A percentile compares a stretch with the other conserved stretches of the same genome.
Evolutionary conservation across 2,329 filamentous ascomycete species (phyloP).

Genomic region (Aphanoascus verrucosus): DNA sequence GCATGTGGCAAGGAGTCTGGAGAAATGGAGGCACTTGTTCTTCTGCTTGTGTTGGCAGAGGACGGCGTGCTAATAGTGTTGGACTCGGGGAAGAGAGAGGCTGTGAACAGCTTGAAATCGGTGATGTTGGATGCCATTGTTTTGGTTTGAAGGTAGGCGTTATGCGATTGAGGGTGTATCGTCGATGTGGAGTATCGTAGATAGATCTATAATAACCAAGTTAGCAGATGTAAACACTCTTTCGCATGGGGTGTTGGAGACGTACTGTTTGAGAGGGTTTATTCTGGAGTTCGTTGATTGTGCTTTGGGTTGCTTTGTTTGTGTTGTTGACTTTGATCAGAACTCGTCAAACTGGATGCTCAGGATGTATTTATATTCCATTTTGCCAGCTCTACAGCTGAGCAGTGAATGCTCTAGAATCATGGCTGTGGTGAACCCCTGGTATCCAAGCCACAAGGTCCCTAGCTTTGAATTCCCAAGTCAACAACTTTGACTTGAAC

Average conservation of each 20-base stretch:
- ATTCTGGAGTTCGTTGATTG: not conserved
- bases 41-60: slow-evolving; percentile 7
- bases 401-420: slow-evolving; percentile 8
- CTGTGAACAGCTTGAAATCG: slow-evolving; percentile 1
- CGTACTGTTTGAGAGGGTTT: not conserved
- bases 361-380: slow-evolving; percentile 4
- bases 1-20: not conserved
- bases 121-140: slow-evolving; percentile 5
- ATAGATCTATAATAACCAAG: not conserved
- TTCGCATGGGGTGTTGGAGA: not conserved
- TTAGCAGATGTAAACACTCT: not conserved
- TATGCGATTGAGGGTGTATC: not conserved
- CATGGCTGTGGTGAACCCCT: not conserved
- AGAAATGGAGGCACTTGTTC: slow-evolving; percentile 1
- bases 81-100: not conserved
- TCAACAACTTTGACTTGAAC: not conserved
- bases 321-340: not conserved
- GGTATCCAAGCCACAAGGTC: not conserved
- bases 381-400: not conserved
- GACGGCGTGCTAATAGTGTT: not conserved
- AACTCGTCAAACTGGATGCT: not conserved
- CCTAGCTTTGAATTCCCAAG: not conserved
- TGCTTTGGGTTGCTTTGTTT: not conserved
- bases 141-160: not conserved
- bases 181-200: not conserved